Base-by-base conservation (phyloP, 1,284 basidiomycete species). In the Chalciporus sp. region DNA sequence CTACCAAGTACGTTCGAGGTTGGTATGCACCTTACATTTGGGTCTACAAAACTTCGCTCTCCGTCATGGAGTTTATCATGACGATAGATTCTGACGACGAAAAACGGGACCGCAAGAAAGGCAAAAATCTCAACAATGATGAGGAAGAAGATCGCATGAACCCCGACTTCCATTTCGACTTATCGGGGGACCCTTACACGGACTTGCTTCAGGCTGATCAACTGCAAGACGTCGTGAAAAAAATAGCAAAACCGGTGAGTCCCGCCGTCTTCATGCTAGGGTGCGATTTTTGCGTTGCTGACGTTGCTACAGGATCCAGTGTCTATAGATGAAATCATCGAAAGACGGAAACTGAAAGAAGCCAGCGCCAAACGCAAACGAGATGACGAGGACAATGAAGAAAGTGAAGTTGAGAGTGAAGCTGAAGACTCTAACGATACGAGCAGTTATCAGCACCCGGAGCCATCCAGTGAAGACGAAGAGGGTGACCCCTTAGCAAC, bases 281-380 rank as follows among this genome's bases (percentile, higher is more conserved):
- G 17, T 14, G 33, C 35, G 42, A 41, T 48, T 46, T 55, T 42
- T 52, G 52, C 47, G 50, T 56, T 17, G 40, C 55, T 56, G 42
- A 57, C 58, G 52, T 39, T 42, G 27, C 19, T 50, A n/a, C 58
- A 92, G 88, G 78, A 83, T 65, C 86, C 89, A 14, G 83, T 97
- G 46, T 93, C 90, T 42, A 88, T 98, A 10, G 92, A 97, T 72
- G 93, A 97, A 66, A 97, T 96, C 60, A 94, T 95, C 64, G 86
- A 85, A 44, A 78, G 87, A 53, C 78, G 88, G 52, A 82, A 76
- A 51, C 75, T 79, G 52, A 65, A 74, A 62, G 70, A 67, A 59
- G 59, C 63, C 57, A 67, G 68, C 41, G 72, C 73, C 29, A 89
- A 90, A 69, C 78, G 85, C 53, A 90, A 90, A 74, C 70, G 85